A percentile compares a stretch with the other conserved stretches of the same genome.
Conservation (phyloP, 164 flowering plant species). For the Magnolia changhungtana region DNA sequence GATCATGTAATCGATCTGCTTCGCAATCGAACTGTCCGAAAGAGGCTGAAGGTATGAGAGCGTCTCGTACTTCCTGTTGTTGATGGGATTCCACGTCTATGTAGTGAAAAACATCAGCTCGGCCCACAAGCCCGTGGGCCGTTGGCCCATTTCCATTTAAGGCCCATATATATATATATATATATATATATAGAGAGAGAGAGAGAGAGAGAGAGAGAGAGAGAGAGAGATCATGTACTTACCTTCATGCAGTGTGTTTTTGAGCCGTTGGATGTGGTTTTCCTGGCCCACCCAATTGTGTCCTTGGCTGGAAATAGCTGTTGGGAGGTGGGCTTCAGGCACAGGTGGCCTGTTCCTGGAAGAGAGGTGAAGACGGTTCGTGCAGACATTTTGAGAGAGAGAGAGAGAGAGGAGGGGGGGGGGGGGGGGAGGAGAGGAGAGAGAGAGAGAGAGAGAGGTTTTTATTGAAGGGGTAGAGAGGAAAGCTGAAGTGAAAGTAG, state of each 20-base stretch:
- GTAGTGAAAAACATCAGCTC: not conserved
- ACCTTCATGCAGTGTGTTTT: constrained; percentile 69
- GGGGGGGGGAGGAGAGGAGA: not conserved
- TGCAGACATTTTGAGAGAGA: constrained; percentile 38
- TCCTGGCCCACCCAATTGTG: constrained; percentile 38
- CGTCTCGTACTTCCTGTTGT: constrained; percentile 68
- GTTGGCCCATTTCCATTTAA: too few species aligned
- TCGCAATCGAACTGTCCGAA: constrained; percentile 47
- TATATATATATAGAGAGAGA: not conserved
- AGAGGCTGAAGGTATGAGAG: constrained; percentile 74
- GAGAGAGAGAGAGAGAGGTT: not conserved
- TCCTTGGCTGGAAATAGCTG: constrained; percentile 35
- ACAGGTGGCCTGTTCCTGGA: constrained; percentile 24
- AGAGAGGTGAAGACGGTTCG: constrained; percentile 30
- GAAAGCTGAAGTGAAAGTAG: not conserved
- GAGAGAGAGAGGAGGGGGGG: not conserved
- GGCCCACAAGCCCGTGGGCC: too few species aligned
- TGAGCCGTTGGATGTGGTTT: constrained; percentile 56
- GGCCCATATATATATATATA: not conserved
- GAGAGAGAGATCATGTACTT: not conserved
- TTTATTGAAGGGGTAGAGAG: not conserved
- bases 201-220: not conserved
- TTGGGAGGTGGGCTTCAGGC: constrained; percentile 25
- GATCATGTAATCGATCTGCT: constrained; percentile 66
- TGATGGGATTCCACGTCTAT: constrained; percentile 69